These are phyloP conservation scores for Alloascoidea hylecoeti DNA, from an alignment of 805 yeast species.

Conservation along the genomic window DNA sequence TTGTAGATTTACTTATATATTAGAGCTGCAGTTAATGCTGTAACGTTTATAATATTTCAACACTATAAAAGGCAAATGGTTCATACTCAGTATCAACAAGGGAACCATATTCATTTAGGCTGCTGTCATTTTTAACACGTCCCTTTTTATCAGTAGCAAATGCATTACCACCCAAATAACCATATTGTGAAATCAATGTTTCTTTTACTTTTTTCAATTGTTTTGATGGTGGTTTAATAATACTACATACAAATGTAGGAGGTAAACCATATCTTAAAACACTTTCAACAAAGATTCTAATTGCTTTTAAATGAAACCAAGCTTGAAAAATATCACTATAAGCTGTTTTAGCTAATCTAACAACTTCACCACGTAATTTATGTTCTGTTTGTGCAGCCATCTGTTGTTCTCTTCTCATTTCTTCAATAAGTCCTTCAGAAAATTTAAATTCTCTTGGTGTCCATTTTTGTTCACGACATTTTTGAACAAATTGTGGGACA, in stretches of 20 bases:
- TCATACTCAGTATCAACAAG: constrained; percentile 91
- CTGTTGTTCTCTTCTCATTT: constrained; percentile 67
- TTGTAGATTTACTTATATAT: no score
- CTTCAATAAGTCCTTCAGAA: constrained; percentile 61
- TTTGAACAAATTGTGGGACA: constrained; percentile 50
- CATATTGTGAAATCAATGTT: constrained; percentile 62
- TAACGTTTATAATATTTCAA: constrained; percentile 18
- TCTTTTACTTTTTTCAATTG: constrained; percentile 43
- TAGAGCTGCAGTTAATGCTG: no score
- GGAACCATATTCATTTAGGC: constrained; percentile 77
- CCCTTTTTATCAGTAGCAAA: constrained; percentile 57
- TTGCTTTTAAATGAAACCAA: constrained; percentile 83
- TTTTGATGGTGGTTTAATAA: constrained; percentile 25
- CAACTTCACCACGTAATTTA: constrained; percentile 59
- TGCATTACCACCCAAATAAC: constrained; percentile 87
- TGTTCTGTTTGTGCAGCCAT: constrained; percentile 63
- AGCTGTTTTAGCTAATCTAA: constrained; percentile 79
- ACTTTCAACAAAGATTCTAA: constrained; percentile 83
- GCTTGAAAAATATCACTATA: constrained; percentile 71
- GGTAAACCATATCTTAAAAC: constrained; percentile 95
- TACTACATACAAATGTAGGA: constrained; percentile 60
- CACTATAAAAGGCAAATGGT: constrained; percentile 80
- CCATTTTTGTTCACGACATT: constrained; percentile 77
- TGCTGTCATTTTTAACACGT: constrained; percentile 43
- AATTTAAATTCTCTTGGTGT: constrained; percentile 86